These are phyloP conservation scores for Alternaria dauci DNA, from an alignment of 2,329 filamentous ascomycete genomes.

Conservation along the genomic window DNA sequence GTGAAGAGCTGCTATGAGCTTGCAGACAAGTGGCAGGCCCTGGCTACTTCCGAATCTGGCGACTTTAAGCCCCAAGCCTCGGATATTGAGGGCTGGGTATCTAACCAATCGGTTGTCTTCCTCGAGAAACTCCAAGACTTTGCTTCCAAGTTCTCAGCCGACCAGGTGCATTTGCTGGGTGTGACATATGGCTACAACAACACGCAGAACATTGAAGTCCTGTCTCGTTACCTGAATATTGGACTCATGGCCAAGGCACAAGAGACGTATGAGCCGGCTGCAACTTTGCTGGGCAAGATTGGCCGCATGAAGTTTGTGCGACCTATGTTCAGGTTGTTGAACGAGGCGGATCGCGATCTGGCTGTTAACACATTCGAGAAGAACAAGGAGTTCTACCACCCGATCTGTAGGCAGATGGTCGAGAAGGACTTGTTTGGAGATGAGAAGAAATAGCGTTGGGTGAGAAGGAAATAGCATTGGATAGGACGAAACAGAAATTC, in stretches of 20 bases:
- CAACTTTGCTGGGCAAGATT: slow-evolving; percentile 78
- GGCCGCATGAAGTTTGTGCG: slow-evolving; percentile 98
- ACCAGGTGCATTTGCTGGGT: slow-evolving; percentile 76
- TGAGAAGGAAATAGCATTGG: slow-evolving; percentile 9
- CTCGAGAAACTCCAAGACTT: slow-evolving; percentile 80
- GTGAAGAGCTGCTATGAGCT: slow-evolving; percentile 86
- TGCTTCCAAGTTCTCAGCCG: slow-evolving; percentile 67
- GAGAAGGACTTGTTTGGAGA: slow-evolving; percentile 78
- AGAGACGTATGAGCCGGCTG: slow-evolving; percentile 73
- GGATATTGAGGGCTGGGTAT: slow-evolving; percentile 78
- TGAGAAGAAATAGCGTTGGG: slow-evolving; percentile 20
- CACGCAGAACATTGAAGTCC: slow-evolving; percentile 88
- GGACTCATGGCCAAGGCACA: slow-evolving; percentile 77
- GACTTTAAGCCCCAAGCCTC: slow-evolving; percentile 67
- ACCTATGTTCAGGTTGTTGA: slow-evolving; percentile 79
- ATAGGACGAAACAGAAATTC: background rate
- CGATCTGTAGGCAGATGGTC: slow-evolving; percentile 80
- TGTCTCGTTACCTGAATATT: slow-evolving; percentile 80
- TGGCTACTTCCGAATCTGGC: slow-evolving; percentile 35
- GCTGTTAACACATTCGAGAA: slow-evolving; percentile 85
- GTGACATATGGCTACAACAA: slow-evolving; percentile 71
- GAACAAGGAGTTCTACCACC: slow-evolving; percentile 93
- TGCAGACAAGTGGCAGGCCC: slow-evolving; percentile 79
- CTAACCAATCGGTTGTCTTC: slow-evolving; percentile 92
- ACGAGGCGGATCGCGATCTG: slow-evolving; percentile 75